Base-by-base conservation (phyloP, 257 asterid genomes). In the Nicotiana attenuata region DNA sequence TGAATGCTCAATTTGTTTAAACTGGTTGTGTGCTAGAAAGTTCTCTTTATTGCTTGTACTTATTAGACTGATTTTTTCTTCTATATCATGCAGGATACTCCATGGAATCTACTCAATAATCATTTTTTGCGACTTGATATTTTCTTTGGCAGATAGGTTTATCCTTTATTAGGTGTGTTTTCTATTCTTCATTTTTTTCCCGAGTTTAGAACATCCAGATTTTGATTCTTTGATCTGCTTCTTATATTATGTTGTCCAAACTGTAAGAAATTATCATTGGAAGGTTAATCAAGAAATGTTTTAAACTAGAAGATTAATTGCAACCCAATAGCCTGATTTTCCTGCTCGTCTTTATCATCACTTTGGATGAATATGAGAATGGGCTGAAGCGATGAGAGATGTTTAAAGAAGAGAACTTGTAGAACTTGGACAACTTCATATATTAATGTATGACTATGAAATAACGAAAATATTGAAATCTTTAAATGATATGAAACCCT, bases 121-220 rank as follows among this genome's bases (percentile, higher is more conserved):
- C n/a, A 31, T 31, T 31, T 31, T 31, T 31, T 31, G 35, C 5
- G 5, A 4, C 5, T 31, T 26, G 28, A 5, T 31, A 31, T 31
- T 31, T 31, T 31, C 35, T 31, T 31, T 31, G 35, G 35, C 35
- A 31, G 35, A 31, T 31, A 31, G 35, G 5, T 31, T 31, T 31
- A 31, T 31, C 35, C 35, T 4, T 31, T 31, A 5, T 31, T 31
- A 77, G 98, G 98, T 92, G 94, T 26, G 88, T 56, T 66, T 56
- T 20, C 38, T 20, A 53, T 35, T 17, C 28, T 9, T 73, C 85
- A 4, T 82, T 71, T 81, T 55, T 76, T 13, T 65, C 28, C 28
- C 5, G 5, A 89, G 52, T 78, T 84, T 35, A 88, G 84, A 45
- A 80, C 88, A 65, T 86, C 87, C 2, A 6, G 16, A 28, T 61